These are phyloP conservation scores for Filosporella fistucella DNA, from an alignment of 495 filamentous ascomycete genomes.

Conservation along the genomic window DNA sequence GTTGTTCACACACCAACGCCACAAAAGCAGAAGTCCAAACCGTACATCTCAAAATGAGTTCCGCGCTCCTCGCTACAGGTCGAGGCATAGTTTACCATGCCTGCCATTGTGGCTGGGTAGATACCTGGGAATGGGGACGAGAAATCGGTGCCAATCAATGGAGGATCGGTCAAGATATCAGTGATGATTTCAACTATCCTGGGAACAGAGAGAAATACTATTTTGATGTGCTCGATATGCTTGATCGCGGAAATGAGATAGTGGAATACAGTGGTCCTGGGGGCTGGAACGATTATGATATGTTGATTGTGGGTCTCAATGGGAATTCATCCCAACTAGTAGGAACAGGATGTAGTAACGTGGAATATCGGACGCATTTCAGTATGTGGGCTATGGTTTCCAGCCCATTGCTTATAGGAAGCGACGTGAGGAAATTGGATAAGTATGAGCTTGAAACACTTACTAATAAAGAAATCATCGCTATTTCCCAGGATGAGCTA, in stretches of 20 bases:
- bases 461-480: slow-evolving; percentile 38
- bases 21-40: slow-evolving; percentile 11
- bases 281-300: slow-evolving; percentile 32
- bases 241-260: background rate
- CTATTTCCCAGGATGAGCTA: slow-evolving; percentile 38
- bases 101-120: slow-evolving; percentile 28
- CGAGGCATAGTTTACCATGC: slow-evolving; percentile 28
- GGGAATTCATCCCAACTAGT: background rate
- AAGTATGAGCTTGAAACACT: slow-evolving; percentile 24
- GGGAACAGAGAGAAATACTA: background rate
- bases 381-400: slow-evolving; percentile 46
- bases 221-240: slow-evolving; percentile 5
- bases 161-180: slow-evolving; percentile 29
- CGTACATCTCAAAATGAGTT: slow-evolving; percentile 14
- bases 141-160: slow-evolving; percentile 17
- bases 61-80: slow-evolving; percentile 25
- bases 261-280: slow-evolving; percentile 13
- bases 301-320: slow-evolving; percentile 38
- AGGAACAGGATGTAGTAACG: background rate
- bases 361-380: slow-evolving; percentile 43
- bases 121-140: slow-evolving; percentile 1
- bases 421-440: slow-evolving; percentile 29
- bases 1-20: slow-evolving; percentile 31
- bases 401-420: slow-evolving; percentile 45
- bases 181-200: slow-evolving; percentile 28